phyloP scores from a whole-genome alignment of 441 rosid species.

The Caryocar brasiliense region DNA sequence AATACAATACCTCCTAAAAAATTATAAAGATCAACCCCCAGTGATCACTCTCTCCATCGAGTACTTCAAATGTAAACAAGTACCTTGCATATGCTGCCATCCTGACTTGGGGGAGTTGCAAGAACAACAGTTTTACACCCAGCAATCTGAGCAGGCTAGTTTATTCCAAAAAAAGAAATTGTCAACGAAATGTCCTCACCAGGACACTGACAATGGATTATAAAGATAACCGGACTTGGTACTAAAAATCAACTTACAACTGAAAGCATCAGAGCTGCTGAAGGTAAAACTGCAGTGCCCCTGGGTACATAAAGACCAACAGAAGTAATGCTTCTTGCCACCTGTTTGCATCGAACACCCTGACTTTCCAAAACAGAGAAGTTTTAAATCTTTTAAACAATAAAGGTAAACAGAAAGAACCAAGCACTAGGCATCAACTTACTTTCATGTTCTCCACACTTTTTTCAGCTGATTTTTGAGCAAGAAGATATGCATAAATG shows the following conservation, averaged over 20 bases:
- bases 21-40: neutral
- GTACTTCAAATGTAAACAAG: neutral
- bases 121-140: slow-evolving; percentile 84
- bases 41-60: neutral
- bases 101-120: slow-evolving; percentile 80
- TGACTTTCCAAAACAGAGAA: slow-evolving; percentile 9
- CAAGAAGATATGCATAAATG: slow-evolving; percentile 76
- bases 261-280: slow-evolving; percentile 90
- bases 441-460: slow-evolving; percentile 77
- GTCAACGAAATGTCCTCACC: slow-evolving; percentile 6
- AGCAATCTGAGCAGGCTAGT: slow-evolving; percentile 93
- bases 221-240: neutral
- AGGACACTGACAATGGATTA: neutral
- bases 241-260: slow-evolving; percentile 42
- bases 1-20: slow-evolving; percentile 73
- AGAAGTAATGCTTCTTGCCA: slow-evolving; percentile 75
- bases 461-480: slow-evolving; percentile 59
- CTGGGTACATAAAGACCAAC: slow-evolving; percentile 96
- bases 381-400: neutral
- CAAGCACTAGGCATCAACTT: slow-evolving; percentile 16
- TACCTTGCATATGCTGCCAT: slow-evolving; percentile 93
- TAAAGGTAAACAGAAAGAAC: slow-evolving; percentile 4
- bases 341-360: slow-evolving; percentile 91
- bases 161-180: slow-evolving; percentile 10
- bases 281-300: slow-evolving; percentile 91